Evolutionary conservation across 1,284 basidiomycete species (phyloP).

Genomic region (Meripilus lineatus): DNA sequence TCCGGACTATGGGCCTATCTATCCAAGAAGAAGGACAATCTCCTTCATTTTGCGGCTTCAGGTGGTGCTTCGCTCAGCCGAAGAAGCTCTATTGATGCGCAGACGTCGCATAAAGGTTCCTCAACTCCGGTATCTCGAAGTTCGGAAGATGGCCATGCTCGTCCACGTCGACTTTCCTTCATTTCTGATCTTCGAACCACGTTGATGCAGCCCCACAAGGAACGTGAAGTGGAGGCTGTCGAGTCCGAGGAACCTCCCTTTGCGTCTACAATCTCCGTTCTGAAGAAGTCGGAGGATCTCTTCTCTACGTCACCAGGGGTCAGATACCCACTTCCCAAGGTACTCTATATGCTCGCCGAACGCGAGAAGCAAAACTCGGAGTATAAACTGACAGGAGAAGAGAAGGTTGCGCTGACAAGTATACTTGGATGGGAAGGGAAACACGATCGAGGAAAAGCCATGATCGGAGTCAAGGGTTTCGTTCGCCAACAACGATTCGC

Average conservation of each 20-base stretch:
- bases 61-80: conserved; percentile 23
- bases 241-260: conserved; percentile 26
- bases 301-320: conserved; percentile 53
- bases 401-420: conserved; percentile 45
- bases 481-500: conserved; percentile 55
- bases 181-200: conserved; percentile 31
- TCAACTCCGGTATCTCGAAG: background rate
- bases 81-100: conserved; percentile 33
- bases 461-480: conserved; percentile 51
- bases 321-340: conserved; percentile 37
- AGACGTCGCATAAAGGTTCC: conserved; percentile 4
- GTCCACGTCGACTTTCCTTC: conserved; percentile 41
- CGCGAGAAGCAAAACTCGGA: conserved; percentile 36
- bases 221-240: conserved; percentile 1
- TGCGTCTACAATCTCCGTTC: conserved; percentile 31
- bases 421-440: conserved; percentile 56
- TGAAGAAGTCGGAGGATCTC: conserved; percentile 35
- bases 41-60: conserved; percentile 30
- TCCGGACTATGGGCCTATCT: conserved; percentile 38
- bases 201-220: conserved; percentile 10
- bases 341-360: conserved; percentile 45
- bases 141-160: background rate
- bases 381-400: conserved; percentile 46
- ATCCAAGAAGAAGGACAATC: conserved; percentile 35
- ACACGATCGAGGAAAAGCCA: conserved; percentile 37